A percentile compares a stretch with the other conserved stretches of the same genome.
phyloP scores from a whole-genome alignment of 768 basidiomycete genomes.

The Lactarius sp. region DNA sequence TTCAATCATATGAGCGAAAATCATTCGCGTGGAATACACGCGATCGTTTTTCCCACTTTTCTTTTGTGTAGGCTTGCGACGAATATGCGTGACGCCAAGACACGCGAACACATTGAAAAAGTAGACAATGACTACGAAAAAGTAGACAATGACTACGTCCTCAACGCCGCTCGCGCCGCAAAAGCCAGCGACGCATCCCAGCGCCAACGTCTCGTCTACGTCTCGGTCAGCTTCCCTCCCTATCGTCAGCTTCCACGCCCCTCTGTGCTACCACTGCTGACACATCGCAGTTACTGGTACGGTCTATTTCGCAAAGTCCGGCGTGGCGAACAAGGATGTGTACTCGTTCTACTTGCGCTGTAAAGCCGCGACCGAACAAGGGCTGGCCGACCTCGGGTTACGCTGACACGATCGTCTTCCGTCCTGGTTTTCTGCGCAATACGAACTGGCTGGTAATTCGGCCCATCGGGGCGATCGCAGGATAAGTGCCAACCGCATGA shows the following conservation, averaged over 20 bases:
- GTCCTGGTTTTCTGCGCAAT: constrained; percentile 56
- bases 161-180: constrained; percentile 64
- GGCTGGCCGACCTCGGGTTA: constrained; percentile 63
- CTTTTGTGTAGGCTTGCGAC: constrained; percentile 51
- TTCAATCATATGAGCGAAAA: constrained; percentile 55
- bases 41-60: background rate
- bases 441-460: constrained; percentile 42
- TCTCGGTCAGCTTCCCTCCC: constrained; percentile 47
- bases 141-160: constrained; percentile 51
- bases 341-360: constrained; percentile 52
- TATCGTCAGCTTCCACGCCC: no score
- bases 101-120: constrained; percentile 61
- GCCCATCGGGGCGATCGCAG: constrained; percentile 38
- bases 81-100: constrained; percentile 53
- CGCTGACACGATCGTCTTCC: constrained; percentile 58
- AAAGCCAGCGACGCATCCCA: constrained; percentile 47
- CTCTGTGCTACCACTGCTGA: constrained; percentile 21
- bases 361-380: constrained; percentile 73
- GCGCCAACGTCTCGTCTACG: constrained; percentile 59
- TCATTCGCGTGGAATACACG: background rate
- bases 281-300: constrained; percentile 35
- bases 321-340: constrained; percentile 46
- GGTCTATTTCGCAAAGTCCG: background rate
- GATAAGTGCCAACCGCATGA: constrained; percentile 34
- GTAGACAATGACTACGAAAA: no score